Conservation (phyloP, 345 rosid genomes). For the Linum usitatissimum region DNA sequence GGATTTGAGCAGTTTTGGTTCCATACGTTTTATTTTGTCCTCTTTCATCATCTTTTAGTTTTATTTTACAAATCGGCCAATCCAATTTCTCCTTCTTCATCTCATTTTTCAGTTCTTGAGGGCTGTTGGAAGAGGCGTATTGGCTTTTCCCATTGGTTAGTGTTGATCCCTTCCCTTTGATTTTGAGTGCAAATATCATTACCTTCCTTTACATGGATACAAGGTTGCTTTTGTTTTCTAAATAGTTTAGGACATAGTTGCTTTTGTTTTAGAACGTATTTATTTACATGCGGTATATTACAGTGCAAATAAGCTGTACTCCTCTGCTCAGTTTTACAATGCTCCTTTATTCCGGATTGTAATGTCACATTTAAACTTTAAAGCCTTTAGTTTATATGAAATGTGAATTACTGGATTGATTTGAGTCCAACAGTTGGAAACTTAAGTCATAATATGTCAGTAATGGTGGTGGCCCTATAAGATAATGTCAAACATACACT, state of each 20-base stretch:
- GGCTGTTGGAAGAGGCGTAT: slow-evolving; percentile 49
- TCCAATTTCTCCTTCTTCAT: not conserved
- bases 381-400: not conserved
- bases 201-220: not conserved
- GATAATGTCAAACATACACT: not conserved
- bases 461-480: not conserved
- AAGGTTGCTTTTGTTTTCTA: not conserved
- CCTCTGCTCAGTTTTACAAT: not conserved
- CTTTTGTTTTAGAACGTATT: not conserved
- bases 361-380: not conserved
- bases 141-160: slow-evolving; percentile 67
- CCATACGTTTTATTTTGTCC: not conserved
- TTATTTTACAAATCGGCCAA: not conserved
- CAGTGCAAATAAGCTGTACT: not conserved
- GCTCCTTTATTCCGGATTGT: not conserved
- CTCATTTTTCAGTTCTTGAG: slow-evolving; percentile 38
- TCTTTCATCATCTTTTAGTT: not conserved
- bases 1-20: not conserved
- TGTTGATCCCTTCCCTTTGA: slow-evolving; percentile 5
- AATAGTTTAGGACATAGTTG: not conserved
- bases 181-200: not conserved
- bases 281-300: not conserved
- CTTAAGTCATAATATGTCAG: not conserved
- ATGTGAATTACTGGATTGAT: not conserved
- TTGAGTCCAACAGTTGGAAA: not conserved